phyloP scores from a whole-genome alignment of 148 eudicot genomes.

The Vaccinium vitisidaea region DNA sequence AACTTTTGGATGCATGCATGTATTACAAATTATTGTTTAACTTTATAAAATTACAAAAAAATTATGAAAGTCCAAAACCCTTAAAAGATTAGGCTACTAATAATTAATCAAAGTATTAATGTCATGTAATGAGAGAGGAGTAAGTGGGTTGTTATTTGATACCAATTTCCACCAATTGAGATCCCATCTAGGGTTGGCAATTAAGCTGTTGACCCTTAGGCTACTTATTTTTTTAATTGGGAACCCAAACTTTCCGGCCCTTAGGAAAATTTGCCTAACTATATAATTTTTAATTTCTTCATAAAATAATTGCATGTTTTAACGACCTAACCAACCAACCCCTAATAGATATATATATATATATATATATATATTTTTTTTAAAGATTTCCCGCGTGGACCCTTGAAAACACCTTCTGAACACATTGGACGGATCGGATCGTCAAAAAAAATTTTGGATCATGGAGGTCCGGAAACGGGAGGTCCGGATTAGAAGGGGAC shows the following conservation, averaged over 20 bases:
- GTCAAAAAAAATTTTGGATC: too few relatives aligned
- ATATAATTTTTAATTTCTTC: neutral
- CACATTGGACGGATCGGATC: too few relatives aligned
- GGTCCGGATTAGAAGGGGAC: too few relatives aligned
- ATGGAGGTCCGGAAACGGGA: too few relatives aligned
- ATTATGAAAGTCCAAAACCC: neutral
- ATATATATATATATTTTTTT: neutral
- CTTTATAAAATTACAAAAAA: neutral
- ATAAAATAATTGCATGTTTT: neutral
- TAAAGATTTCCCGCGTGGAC: too few relatives aligned
- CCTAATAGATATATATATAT: neutral
- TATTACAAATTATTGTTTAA: neutral
- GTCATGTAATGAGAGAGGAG: neutral
- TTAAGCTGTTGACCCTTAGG: neutral
- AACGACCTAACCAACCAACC: neutral
- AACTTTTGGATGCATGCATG: neutral
- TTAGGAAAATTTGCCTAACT: neutral
- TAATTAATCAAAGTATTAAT: neutral
- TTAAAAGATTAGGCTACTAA: neutral
- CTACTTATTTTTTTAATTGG: constrained; percentile 6
- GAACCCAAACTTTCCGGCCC: neutral
- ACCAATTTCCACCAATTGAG: neutral
- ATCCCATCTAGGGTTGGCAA: neutral
- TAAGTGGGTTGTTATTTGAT: neutral
- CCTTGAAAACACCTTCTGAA: too few relatives aligned